Evolutionary conservation across 1,284 basidiomycete genomes (phyloP), one percentile per base, ranked within the genome.

Genomic region (Trametes pubescens): DNA sequence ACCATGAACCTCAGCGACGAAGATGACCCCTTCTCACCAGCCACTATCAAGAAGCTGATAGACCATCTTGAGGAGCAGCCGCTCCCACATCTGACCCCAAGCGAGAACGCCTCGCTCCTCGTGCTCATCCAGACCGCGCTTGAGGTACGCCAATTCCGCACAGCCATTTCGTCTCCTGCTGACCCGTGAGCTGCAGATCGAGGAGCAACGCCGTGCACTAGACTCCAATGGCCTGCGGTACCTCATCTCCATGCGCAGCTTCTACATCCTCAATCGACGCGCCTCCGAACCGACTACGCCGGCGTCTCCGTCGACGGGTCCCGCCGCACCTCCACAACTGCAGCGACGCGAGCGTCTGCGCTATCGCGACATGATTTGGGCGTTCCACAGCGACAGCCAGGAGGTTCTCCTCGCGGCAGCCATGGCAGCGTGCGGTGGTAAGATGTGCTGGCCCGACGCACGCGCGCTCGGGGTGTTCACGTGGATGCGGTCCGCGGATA

Each of bases 351-450:
- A 89, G 65, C 88, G 93, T 16, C 81, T 97, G 55, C 88, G 93
- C 22, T 96, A 93, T 75, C 88, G 95, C 43, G 96, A 98, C 75
- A 94, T 96, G 79, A 84, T 97, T 10, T 99, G 96, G 95, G 96
- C 96, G 0, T 95, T 92, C 71, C 93, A 97, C 73, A 98, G 95
- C 74, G 92, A 97, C 75, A 93, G 89, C 71, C 95, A 99, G 72
- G 93, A 93, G 24, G 77, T 97, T 43, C 78, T 99, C 14, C 76
- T 98, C 38, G 82, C 84, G 26, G 88, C 89, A 2, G 91, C 93
- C 0, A 84, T 84, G 4, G 77, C 85, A 10, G 89, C 93, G 7
- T 95, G 92, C 69, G 84, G 83, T 24, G 89, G 88, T 1, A 96
- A 93, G 78, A 92, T 98, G 86, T 77, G 86, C 48, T 98, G 96